Percentiles rank a stretch among this genome's conserved stretches.
These are phyloP conservation scores for Globisporangium perplexum DNA, from an alignment of 352 stramenopile species.

Conservation along the genomic window DNA sequence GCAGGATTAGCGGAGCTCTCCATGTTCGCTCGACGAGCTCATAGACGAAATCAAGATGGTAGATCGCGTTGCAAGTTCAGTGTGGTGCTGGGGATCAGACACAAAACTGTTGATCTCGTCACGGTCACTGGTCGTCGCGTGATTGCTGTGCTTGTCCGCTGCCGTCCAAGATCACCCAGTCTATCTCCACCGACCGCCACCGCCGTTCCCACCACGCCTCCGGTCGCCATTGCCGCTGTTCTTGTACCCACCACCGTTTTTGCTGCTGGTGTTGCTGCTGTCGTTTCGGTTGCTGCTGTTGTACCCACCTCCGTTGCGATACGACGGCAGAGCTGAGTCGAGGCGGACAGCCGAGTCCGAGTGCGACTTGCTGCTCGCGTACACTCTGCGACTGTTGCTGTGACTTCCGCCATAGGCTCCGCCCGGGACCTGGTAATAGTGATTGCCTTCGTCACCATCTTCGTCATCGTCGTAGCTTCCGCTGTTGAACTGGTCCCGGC, in stretches of 20 bases:
- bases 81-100: background rate
- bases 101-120: background rate
- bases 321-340: slow-evolving; percentile 12
- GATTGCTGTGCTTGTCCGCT: background rate
- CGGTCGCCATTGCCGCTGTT: slow-evolving; percentile 10
- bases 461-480: slow-evolving; percentile 28
- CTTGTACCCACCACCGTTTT: slow-evolving; percentile 10
- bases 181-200: slow-evolving; percentile 13
- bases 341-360: slow-evolving; percentile 10
- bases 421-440: slow-evolving; percentile 26
- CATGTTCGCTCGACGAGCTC: background rate
- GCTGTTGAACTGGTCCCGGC: slow-evolving; percentile 37
- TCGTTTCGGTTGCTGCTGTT: slow-evolving; percentile 9
- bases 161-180: background rate
- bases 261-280: slow-evolving; percentile 6
- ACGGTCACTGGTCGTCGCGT: background rate
- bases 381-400: slow-evolving; percentile 1
- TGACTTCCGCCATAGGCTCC: slow-evolving; percentile 7
- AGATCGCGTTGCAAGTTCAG: slow-evolving; percentile 2
- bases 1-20: slow-evolving; percentile 1
- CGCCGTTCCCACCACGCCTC: slow-evolving; percentile 11
- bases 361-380: slow-evolving; percentile 6
- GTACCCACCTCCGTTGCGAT: slow-evolving; percentile 7
- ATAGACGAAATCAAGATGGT: background rate
- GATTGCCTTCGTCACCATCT: slow-evolving; percentile 23